phyloP scores from a whole-genome alignment of 202 grass and related monocot genomes.

The Saccharum hybrid region DNA sequence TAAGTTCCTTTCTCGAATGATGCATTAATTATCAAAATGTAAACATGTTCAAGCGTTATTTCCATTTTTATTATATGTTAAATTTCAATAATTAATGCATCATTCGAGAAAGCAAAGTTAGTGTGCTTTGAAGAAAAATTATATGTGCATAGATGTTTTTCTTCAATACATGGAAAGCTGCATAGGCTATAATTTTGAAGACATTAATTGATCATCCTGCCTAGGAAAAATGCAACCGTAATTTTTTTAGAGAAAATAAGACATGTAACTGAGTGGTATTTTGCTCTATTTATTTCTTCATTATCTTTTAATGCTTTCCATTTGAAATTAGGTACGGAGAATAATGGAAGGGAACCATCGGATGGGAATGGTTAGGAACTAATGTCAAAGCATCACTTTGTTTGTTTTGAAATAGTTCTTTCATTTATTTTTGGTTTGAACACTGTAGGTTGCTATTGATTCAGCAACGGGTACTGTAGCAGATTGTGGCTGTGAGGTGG shows the following conservation, averaged over 20 bases:
- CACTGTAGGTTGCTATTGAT: conserved; percentile 85
- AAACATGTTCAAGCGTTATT: conserved; percentile 13
- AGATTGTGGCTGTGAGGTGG: conserved; percentile 96
- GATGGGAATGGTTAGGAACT: conserved; percentile 92
- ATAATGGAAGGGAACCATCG: conserved; percentile 98
- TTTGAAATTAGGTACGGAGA: conserved; percentile 79
- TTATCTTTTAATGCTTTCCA: conserved; percentile 40
- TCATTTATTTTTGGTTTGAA: conserved; percentile 35
- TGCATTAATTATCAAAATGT: not conserved
- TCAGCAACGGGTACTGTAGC: conserved; percentile 78
- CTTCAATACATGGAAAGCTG: conserved; percentile 6
- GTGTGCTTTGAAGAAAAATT: not conserved
- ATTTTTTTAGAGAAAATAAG: not conserved
- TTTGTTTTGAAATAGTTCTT: conserved; percentile 33
- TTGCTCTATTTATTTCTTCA: conserved; percentile 32
- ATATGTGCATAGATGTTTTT: not conserved
- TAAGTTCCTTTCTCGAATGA: conserved; percentile 13
- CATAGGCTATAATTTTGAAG: conserved; percentile 10
- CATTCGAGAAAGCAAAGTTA: not conserved
- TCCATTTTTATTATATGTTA: not conserved
- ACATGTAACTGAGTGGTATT: conserved; percentile 3
- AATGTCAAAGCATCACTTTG: conserved; percentile 11
- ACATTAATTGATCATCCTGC: not conserved
- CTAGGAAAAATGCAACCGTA: not conserved
- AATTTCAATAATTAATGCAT: not conserved